Evolutionary conservation across 495 filamentous ascomycete species (phyloP), one percentile per base, ranked within the genome.

Genomic region (Gamarada debralockiae): DNA sequence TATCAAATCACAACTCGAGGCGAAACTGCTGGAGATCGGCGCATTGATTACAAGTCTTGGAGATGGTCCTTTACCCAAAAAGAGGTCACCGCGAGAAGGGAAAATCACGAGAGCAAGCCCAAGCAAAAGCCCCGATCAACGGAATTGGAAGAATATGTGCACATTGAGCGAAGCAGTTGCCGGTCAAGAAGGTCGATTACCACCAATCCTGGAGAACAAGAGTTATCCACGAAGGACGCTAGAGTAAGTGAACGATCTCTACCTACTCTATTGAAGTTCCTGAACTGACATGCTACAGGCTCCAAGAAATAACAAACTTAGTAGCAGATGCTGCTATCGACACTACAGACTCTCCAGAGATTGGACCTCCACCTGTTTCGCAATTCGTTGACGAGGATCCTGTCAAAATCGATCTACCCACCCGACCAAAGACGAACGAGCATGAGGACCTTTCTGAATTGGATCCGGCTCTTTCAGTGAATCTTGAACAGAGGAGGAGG

Each of bases 131-230:
- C 71, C 48, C 66, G 69, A 67, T 58, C 73, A 62, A 65, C 79
- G 41, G 63, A 76, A 58, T 65, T 77, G 54, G 62, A 76, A 68
- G 53, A 79, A 82, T 46, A 62, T 47, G 42, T 60, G 53, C 33
- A 55, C 54, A 23, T 36, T 61, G 46, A 61, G 70, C 18, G 82
- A 85, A 50, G 68, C 67, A 18, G 63, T 75, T 10, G 75, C 80
- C 57, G 62, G 68, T 38, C 73, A 76, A 59, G 83, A 89, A 58
- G 86, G 84, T 25, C 77, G 77, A 57, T 67, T 98, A 49, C 88
- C 92, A 7, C 81, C 86, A 0, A 96, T 98, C 44, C 65, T 82
- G 45, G 93, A 98, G 68, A 84, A 88, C 62, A 93, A 91, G 67
- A 70, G 70, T 33, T 95, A 81, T 59, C 86, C 86, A 14, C 73